A percentile compares a stretch with the other conserved stretches of the same genome.
These are phyloP conservation scores for Citrullus mucosospermus DNA, from an alignment of 306 rosid species.

Conservation along the genomic window DNA sequence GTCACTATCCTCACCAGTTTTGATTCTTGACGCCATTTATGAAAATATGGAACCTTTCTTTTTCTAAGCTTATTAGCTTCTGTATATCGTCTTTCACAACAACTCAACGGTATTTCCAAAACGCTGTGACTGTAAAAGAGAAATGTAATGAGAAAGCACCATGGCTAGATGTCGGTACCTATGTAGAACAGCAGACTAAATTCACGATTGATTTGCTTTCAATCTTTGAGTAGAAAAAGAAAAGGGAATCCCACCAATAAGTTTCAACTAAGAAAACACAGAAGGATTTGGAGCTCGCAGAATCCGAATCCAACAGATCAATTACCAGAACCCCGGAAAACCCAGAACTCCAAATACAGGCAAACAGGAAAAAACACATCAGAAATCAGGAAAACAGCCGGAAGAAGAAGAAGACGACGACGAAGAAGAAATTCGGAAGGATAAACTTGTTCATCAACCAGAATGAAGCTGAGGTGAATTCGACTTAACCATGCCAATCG, in stretches of 20 bases:
- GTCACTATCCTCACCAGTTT: neutral
- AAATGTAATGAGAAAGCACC: constrained; percentile 1
- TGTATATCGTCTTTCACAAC: neutral
- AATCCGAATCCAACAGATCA: neutral
- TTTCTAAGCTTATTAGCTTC: neutral
- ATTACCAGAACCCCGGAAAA: neutral
- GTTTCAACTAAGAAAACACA: neutral
- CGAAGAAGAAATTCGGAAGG: neutral
- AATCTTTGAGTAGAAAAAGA: neutral
- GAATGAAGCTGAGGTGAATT: neutral
- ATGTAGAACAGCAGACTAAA: neutral
- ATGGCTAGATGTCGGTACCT: neutral
- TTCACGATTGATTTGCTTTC: neutral
- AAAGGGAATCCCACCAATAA: neutral
- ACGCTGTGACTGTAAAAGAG: neutral
- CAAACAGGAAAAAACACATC: neutral
- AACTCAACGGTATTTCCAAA: neutral
- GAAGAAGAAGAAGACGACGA: neutral
- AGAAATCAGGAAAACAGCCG: neutral
- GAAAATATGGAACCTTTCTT: neutral
- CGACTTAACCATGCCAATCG: neutral
- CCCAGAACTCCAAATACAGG: neutral
- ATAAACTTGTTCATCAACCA: neutral
- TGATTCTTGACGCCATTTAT: neutral
- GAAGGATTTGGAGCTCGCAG: neutral